Percentiles rank a stretch among this genome's conserved stretches.
Evolutionary conservation across 2,329 filamentous ascomycete species (phyloP).

Genomic region (Cytospora piceicola): DNA sequence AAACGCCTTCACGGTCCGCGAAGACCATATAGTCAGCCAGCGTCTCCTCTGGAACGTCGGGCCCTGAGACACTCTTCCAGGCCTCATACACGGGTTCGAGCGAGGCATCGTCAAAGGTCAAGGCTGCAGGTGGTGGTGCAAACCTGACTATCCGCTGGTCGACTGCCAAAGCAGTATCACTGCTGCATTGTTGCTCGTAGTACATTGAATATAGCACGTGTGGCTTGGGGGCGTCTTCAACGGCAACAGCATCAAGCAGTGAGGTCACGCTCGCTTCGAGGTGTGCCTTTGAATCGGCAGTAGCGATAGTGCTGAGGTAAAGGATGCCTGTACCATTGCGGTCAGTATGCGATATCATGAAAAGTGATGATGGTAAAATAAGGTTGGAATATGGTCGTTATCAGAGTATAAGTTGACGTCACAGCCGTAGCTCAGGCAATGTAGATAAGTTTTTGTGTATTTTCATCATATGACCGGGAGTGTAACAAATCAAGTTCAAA

Average conservation of each 20-base stretch:
- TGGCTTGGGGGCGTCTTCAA: conserved; percentile 35
- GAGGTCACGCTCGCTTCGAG: conserved; percentile 48
- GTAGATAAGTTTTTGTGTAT: conserved; percentile 89
- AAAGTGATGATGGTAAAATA: conserved; percentile 28
- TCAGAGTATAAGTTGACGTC: conserved; percentile 84
- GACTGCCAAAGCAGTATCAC: conserved; percentile 30
- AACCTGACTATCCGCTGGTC: conserved; percentile 58
- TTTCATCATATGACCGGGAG: conserved; percentile 72
- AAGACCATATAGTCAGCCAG: conserved; percentile 72
- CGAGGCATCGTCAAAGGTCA: conserved; percentile 74
- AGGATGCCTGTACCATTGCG: conserved; percentile 39
- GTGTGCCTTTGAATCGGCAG: conserved; percentile 41
- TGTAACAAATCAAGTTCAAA: conserved; percentile 27
- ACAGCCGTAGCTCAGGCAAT: conserved; percentile 93
- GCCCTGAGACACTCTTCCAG: conserved; percentile 67
- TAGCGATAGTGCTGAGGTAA: conserved; percentile 47
- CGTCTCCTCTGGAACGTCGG: conserved; percentile 50
- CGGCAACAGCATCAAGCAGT: conserved; percentile 42
- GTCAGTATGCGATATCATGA: conserved; percentile 38
- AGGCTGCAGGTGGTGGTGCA: conserved; percentile 61
- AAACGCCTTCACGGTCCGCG: conserved; percentile 68
- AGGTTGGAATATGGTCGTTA: conserved; percentile 47
- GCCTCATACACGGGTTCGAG: conserved; percentile 69
- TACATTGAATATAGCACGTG: conserved; percentile 55
- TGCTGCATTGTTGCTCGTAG: conserved; percentile 53